These are phyloP conservation scores for Priceomyces castillae DNA, from an alignment of 805 yeast genomes.

Conservation along the genomic window DNA sequence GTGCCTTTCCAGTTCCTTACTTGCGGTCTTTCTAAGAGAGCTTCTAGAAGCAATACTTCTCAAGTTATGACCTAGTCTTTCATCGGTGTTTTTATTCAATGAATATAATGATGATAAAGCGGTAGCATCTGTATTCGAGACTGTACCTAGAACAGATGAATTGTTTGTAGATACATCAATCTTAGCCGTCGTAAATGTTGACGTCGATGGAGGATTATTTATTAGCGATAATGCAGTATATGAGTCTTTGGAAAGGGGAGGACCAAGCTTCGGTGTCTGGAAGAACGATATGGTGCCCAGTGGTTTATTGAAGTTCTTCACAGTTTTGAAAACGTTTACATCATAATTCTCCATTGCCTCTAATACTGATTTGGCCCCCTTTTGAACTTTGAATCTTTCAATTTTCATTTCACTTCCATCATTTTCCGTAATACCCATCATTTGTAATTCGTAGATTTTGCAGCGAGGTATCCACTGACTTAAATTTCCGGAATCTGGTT, in stretches of 20 bases:
- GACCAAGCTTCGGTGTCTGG: not conserved
- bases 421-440: conserved; percentile 97
- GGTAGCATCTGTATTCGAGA: conserved; percentile 29
- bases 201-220: conserved; percentile 15
- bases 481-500: conserved; percentile 43
- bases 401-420: conserved; percentile 71
- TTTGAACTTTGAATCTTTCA: conserved; percentile 48
- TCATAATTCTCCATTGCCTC: conserved; percentile 74
- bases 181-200: conserved; percentile 17
- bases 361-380: conserved; percentile 38
- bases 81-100: conserved; percentile 30
- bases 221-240: conserved; percentile 21
- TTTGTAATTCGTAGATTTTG: conserved; percentile 90
- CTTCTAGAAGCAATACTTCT: conserved; percentile 4
- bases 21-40: not conserved
- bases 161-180: conserved; percentile 30
- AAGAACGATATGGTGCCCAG: not conserved
- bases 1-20: not conserved
- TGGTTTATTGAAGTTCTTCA: not conserved
- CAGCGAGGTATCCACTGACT: conserved; percentile 90
- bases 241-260: conserved; percentile 13
- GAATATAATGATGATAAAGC: conserved; percentile 39
- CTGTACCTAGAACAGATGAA: conserved; percentile 38
- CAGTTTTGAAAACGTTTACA: conserved; percentile 45
- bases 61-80: not conserved